Evolutionary conservation across 2,329 filamentous ascomycete species (phyloP), one percentile per base, ranked within the genome.

Genomic region (Anisogramma anomala): DNA sequence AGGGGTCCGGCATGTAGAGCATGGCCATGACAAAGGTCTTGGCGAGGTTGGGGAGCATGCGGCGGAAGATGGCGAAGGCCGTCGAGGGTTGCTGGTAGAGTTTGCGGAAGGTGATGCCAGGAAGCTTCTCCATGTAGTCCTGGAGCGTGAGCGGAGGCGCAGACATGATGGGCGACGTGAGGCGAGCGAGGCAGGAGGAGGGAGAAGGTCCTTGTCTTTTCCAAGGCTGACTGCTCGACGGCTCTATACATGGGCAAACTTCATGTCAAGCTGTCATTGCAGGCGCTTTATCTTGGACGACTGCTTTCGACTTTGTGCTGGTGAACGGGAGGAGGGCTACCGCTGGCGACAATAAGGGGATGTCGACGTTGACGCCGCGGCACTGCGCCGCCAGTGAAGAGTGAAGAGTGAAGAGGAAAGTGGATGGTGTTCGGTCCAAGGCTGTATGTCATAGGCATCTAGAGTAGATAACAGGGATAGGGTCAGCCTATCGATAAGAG

Each of bases 81-180:
- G 91, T 94, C 31, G 89, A 94, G 22, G 91, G 91, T 68, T 95
- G 88, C 65, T 88, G 83, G 70, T 98, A 98, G 33, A 98, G 74
- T 61, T 85, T 83, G 58, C 79, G 77, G 62, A 96, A 94, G 26
- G 86, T 93, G 31, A 84, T 86, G 49, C 88, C 86, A 36, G 84
- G 84, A 55, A 94, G 80, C 59, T 81, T 79, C 72, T 96, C 88
- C 59, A 96, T 80, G 64, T 94, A 96, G 58, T 95, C 88, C 58
- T 89, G 84, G 45, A 79, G 72, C 49, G 74, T 70, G 47, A 76
- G 67, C 48, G 73, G 71, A 45, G 68, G 68, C 26, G 61, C 60
- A 53, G 69, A 67, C 68, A 72, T 48, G 33, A 26, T 44, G 43
- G 42, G 37, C 41, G 33, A 35, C 27, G 19, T 25, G 9, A 10